phyloP scores from a whole-genome alignment of 495 filamentous ascomycete species.

The Neurospora sp. region DNA sequence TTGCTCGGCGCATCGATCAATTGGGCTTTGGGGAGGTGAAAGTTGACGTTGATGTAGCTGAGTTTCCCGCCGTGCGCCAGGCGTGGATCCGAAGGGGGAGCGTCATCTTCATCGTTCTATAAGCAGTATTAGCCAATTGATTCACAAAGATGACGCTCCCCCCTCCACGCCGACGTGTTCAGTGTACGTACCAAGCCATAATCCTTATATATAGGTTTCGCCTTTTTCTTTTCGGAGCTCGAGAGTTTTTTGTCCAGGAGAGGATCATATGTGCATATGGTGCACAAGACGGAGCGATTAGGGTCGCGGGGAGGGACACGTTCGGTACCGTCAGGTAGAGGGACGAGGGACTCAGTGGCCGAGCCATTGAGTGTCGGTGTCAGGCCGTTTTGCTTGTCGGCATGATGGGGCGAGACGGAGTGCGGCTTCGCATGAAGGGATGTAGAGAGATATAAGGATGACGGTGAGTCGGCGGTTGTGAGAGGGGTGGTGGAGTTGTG shows the following conservation, averaged over 20 bases:
- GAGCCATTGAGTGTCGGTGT: slow-evolving; percentile 14
- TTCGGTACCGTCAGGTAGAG: slow-evolving; percentile 31
- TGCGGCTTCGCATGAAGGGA: slow-evolving; percentile 25
- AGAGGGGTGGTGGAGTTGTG: slow-evolving; percentile 55
- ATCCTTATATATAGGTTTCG: slow-evolving; percentile 59
- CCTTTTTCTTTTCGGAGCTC: slow-evolving; percentile 53
- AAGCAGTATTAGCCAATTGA: slow-evolving; percentile 38
- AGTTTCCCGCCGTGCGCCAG: slow-evolving; percentile 48
- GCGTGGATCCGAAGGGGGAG: slow-evolving; percentile 66
- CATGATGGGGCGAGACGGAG: slow-evolving; percentile 22
- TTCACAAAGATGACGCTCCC: slow-evolving; percentile 49
- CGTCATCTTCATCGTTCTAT: slow-evolving; percentile 52
- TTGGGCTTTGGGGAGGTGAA: slow-evolving; percentile 63
- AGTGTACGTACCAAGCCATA: slow-evolving; percentile 56
- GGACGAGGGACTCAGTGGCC: slow-evolving; percentile 38
- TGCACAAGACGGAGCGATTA: slow-evolving; percentile 53
- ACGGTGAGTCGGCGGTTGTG: slow-evolving; percentile 68
- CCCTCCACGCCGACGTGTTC: slow-evolving; percentile 27
- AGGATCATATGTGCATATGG: slow-evolving; percentile 66
- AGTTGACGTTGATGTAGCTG: slow-evolving; percentile 51
- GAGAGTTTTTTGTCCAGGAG: slow-evolving; percentile 40
- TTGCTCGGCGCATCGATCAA: slow-evolving; percentile 69
- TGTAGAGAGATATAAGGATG: slow-evolving; percentile 42
- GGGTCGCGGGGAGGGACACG: slow-evolving; percentile 53
- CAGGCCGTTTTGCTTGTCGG: slow-evolving; percentile 17